phyloP scores from a whole-genome alignment of 177 flowering plant species.

The Vitis hybrid region DNA sequence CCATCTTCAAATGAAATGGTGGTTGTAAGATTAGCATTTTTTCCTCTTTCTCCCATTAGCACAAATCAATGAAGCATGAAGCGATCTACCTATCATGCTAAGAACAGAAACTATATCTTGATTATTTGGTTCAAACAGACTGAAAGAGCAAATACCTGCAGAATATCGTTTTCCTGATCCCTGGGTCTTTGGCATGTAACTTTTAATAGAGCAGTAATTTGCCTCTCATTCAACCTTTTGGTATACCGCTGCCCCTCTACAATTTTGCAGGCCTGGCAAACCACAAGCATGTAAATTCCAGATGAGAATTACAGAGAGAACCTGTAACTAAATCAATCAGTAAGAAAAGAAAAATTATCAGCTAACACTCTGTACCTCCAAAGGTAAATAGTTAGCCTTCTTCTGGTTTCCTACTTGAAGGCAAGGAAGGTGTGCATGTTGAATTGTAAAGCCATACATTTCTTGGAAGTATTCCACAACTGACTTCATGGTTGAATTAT shows the following conservation, averaged over 20 bases:
- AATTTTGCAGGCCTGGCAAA: constrained; percentile 84
- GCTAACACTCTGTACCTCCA: constrained; percentile 66
- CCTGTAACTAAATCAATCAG: background rate
- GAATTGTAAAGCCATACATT: constrained; percentile 94
- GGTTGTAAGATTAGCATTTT: background rate
- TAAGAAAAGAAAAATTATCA: background rate
- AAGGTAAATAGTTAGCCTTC: constrained; percentile 91
- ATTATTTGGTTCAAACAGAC: too few species aligned
- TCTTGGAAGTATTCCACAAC: constrained; percentile 96
- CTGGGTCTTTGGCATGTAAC: constrained; percentile 94
- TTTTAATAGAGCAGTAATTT: constrained; percentile 82
- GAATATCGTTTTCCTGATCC: constrained; percentile 79
- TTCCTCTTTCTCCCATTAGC: background rate
- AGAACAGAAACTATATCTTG: background rate
- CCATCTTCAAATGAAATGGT: background rate
- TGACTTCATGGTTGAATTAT: constrained; percentile 76
- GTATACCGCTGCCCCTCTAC: constrained; percentile 93
- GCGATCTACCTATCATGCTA: background rate
- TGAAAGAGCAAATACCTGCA: constrained; percentile 49
- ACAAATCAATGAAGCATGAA: background rate
- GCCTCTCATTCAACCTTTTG: constrained; percentile 86
- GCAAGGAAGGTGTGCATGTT: constrained; percentile 87
- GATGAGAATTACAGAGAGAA: background rate
- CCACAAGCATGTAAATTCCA: constrained; percentile 10
- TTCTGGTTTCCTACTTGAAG: constrained; percentile 94